Evolutionary conservation across 176 grass and related monocot species (phyloP), one percentile per base, ranked within the genome.

Genomic region (Hordeum marinum): DNA sequence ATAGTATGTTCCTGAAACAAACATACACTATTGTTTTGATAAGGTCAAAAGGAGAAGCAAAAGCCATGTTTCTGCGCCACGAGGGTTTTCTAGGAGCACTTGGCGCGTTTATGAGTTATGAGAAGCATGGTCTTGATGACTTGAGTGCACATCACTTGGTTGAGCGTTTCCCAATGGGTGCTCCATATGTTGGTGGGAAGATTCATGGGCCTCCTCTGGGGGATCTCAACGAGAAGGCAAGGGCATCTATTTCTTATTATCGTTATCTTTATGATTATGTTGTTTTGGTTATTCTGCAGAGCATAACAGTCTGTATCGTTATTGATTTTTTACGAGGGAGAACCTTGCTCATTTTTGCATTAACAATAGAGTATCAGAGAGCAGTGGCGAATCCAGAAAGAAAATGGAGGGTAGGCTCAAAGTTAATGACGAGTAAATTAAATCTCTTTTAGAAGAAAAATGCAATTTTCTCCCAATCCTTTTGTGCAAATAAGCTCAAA

Each of bases 71-170:
- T 91, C 81, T 98, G 65, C 91, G 96, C 27, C 96, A 98, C 29
- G 96, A 98, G 84, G 96, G 96, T 48, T 98, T 95, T 87, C 85
- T 98, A 52, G 96, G 96, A 87, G 96, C 96, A 76, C 87, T 95
- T 78, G 96, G 96, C 70, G 93, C 93, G 39, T 98, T 98, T 85
- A 98, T 94, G 96, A 98, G 93, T 87, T 92, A 95, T 71, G 96
- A 98, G 85, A 95, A 94, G 69, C 96, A 98, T 83, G 96, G 96
- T 50, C 84, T 98, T 80, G 96, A 98, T 95, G 91, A 89, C 83
- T 89, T 98, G 79, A 89, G 85, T 45, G 69, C 70, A 80, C 96
- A 98, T 91, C 96, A 98, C 34, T 86, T 98, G 80, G 96, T 98
- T 21, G 96, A 98, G 88, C 90, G 96, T 65, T 98, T 98, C 90